Evolutionary conservation across 306 rosid species (phyloP), one percentile per base, ranked within the genome.

Genomic region (Quercus mongolica): DNA sequence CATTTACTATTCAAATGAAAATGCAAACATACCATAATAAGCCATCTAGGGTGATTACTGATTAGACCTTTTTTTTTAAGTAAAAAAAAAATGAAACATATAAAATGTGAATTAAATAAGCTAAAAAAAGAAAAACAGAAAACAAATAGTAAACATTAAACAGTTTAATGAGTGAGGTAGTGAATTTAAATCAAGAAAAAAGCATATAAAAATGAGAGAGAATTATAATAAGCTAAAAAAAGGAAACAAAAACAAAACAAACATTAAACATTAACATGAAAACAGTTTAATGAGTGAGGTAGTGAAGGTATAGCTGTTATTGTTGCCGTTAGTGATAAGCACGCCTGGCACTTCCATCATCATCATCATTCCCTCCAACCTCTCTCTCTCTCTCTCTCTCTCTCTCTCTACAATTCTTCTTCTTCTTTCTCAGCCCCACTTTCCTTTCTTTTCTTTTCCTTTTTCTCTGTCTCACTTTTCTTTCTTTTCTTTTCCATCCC

Each of bases 311-410:
- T 68, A 9, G 72, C 72, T 35, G 72, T 71, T 86, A 84, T 76
- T 68, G 94, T 85, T 91, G 87, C 97, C 86, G 98, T 92, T 91
- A 86, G 98, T 92, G 96, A 91, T 89, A 85, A 89, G 96, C 98
- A 91, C 98, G 94, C 91, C 99, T 92, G 97, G 93, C 92, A 92
- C 84, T 92, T 0, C 17, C 72, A 68, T 5, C 72, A 68, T 68
- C 72, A 1, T 10, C 97, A 90, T 92, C 91, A 90, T 95, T 88
- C 94, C 90, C 97, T 92, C 94, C 87, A 84, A 79, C 83, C 82
- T 69, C 74, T 52, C 79, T 83, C 84, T 23, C 85, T 79, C 84
- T 44, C 81, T 30, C 81, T 30, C 51, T 67, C 75, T 78, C 91
- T 56, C 75, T 86, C 88, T 79, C 90, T 89, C 89, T 86, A 75